Percentiles rank a stretch among this genome's conserved stretches.
phyloP scores from a whole-genome alignment of 192 early-diverging fungal genomes.

The Podila clonocystis region DNA sequence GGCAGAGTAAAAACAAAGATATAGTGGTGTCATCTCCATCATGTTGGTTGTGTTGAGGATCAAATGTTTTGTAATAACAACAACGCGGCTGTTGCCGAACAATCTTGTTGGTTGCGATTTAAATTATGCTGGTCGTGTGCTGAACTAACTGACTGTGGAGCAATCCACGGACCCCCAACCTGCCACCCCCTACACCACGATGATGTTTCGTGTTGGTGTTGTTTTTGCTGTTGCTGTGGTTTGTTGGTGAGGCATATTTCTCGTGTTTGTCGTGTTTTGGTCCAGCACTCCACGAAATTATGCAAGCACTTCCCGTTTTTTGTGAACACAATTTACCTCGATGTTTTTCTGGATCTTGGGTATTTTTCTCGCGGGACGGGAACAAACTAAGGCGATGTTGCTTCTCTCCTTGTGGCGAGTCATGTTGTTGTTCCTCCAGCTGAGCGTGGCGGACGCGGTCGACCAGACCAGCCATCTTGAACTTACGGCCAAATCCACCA shows the following conservation, averaged over 20 bases:
- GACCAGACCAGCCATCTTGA: constrained; percentile 19
- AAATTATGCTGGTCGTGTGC: neutral
- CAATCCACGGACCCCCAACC: too few relatives aligned
- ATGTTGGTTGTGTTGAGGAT: neutral
- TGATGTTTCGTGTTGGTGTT: too few relatives aligned
- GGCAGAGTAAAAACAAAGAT: neutral
- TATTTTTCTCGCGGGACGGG: neutral
- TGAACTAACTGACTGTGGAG: neutral
- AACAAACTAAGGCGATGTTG: neutral
- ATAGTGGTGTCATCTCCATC: neutral
- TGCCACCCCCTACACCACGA: too few relatives aligned
- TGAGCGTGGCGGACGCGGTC: constrained; percentile 28
- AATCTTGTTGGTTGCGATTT: neutral
- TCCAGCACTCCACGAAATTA: neutral
- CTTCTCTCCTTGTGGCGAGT: neutral
- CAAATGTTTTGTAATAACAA: neutral
- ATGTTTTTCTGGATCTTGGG: constrained; percentile 1
- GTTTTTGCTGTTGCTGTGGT: too few relatives aligned
- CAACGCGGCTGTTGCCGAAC: neutral
- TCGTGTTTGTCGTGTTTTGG: too few relatives aligned
- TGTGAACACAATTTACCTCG: too few relatives aligned
- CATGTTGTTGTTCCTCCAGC: neutral
- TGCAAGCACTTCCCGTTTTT: neutral
- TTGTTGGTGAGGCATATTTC: too few relatives aligned
- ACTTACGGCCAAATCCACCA: neutral